Evolutionary conservation across 148 eudicot genomes (phyloP).

Genomic region (Diospyros lotus): DNA sequence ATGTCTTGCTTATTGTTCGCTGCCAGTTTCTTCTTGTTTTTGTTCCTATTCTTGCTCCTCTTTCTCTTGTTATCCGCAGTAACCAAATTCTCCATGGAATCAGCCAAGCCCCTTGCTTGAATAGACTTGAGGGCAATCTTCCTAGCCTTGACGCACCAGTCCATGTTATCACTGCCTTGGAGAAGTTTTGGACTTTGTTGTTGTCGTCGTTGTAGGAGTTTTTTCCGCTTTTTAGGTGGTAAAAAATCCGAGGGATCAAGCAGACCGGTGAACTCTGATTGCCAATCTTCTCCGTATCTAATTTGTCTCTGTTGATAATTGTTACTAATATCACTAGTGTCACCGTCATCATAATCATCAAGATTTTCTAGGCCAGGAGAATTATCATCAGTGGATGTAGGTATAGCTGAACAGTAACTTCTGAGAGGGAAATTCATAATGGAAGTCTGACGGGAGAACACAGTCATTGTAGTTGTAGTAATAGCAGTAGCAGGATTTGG

Average conservation of each 20-base stretch:
- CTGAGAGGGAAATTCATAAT: constrained; percentile 24
- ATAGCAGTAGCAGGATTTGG: background rate
- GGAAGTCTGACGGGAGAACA: constrained; percentile 19
- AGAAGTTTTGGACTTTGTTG: constrained; percentile 37
- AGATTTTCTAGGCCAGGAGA: constrained; percentile 24
- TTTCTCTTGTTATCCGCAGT: constrained; percentile 39
- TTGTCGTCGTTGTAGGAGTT: background rate
- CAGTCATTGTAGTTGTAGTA: constrained; percentile 14
- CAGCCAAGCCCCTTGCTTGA: constrained; percentile 69
- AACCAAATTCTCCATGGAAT: constrained; percentile 44
- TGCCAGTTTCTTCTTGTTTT: constrained; percentile 27
- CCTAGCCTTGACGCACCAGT: constrained; percentile 95
- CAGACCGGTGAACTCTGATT: constrained; percentile 64
- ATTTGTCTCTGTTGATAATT: background rate
- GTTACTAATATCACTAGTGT: constrained; percentile 9
- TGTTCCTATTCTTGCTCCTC: constrained; percentile 16
- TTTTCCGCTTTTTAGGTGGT: constrained; percentile 41
- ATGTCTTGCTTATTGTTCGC: constrained; percentile 26
- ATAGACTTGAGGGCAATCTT: constrained; percentile 78
- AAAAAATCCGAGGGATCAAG: constrained; percentile 21
- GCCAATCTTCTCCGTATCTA: constrained; percentile 49
- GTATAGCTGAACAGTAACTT: constrained; percentile 11
- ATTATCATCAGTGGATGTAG: constrained; percentile 11
- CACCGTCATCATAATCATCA: constrained; percentile 17
- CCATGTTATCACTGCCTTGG: constrained; percentile 55